phyloP scores from a whole-genome alignment of 768 basidiomycete species.

The Mycena vitilis region DNA sequence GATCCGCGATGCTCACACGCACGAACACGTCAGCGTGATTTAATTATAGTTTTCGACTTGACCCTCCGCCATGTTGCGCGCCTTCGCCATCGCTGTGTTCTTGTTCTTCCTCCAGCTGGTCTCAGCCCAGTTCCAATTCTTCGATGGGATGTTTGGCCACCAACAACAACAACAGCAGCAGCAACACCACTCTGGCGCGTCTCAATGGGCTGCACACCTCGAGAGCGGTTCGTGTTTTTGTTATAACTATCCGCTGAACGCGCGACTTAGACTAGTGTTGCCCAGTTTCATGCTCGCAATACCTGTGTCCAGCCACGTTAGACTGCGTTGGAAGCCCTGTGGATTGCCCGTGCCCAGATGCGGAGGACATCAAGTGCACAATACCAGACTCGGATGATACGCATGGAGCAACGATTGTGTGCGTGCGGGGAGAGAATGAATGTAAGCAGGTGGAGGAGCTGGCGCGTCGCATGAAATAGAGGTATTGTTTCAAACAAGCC shows the following conservation, averaged over 20 bases:
- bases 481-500: constrained; percentile 24
- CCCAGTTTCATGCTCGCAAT: constrained; percentile 78
- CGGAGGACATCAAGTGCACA: constrained; percentile 81
- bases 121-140: constrained; percentile 82
- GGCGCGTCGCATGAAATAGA: constrained; percentile 49
- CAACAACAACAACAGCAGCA: constrained; percentile 73
- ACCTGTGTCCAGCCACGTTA: constrained; percentile 81
- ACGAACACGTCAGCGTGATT: constrained; percentile 12
- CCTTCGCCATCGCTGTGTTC: constrained; percentile 43
- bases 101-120: constrained; percentile 52
- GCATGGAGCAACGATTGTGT: constrained; percentile 71
- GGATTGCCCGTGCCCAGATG: constrained; percentile 85
- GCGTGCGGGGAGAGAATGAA: constrained; percentile 74
- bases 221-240: constrained; percentile 64
- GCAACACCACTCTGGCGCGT: constrained; percentile 60
- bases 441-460: constrained; percentile 73
- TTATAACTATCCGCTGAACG: neutral
- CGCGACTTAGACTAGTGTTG: neutral
- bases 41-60: constrained; percentile 6
- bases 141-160: constrained; percentile 78
- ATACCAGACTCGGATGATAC: constrained; percentile 71
- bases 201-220: constrained; percentile 74
- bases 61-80: constrained; percentile 18
- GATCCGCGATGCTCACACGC: neutral
- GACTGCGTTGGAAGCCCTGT: constrained; percentile 70